These are phyloP conservation scores for Paragyromitra xinjiangensis DNA, from an alignment of 495 filamentous ascomycete genomes.

Conservation along the genomic window DNA sequence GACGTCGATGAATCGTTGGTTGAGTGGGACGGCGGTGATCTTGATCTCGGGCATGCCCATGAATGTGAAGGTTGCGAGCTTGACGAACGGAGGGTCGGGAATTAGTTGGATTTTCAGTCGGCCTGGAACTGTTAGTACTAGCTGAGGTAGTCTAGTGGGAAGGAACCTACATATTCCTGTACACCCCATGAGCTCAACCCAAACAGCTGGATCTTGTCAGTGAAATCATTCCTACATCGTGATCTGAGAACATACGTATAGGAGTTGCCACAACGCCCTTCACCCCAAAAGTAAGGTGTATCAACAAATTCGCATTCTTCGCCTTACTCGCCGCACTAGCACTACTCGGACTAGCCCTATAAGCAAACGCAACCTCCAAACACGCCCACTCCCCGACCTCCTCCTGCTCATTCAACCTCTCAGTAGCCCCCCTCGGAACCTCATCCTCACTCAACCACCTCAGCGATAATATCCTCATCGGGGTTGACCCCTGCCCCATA, in stretches of 20 bases:
- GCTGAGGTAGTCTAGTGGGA: too few species aligned
- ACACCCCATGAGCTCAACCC: slow-evolving; percentile 75
- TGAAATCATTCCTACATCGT: slow-evolving; percentile 14
- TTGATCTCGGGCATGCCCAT: slow-evolving; percentile 80
- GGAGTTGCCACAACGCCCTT: slow-evolving; percentile 60
- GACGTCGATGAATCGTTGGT: slow-evolving; percentile 71
- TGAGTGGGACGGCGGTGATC: slow-evolving; percentile 72
- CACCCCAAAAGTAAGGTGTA: slow-evolving; percentile 51
- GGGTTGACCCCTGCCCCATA: slow-evolving; percentile 51
- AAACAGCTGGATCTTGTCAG: slow-evolving; percentile 63
- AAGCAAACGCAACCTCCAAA: slow-evolving; percentile 74
- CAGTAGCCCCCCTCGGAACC: slow-evolving; percentile 59
- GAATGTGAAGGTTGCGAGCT: slow-evolving; percentile 73
- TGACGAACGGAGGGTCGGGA: slow-evolving; percentile 77
- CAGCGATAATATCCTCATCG: slow-evolving; percentile 49
- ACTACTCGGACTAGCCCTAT: slow-evolving; percentile 67
- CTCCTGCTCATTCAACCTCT: slow-evolving; percentile 50
- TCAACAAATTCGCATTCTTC: slow-evolving; percentile 72
- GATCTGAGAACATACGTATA: slow-evolving; percentile 70
- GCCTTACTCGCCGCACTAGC: slow-evolving; percentile 68
- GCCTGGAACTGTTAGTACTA: slow-evolving; percentile 31
- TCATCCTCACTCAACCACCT: slow-evolving; percentile 51
- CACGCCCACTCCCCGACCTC: slow-evolving; percentile 55
- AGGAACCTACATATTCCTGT: slow-evolving; percentile 65
- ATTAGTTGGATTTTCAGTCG: slow-evolving; percentile 72